Evolutionary conservation across 108 stramenopile genomes (phyloP), one percentile per base, ranked within the genome.

Genomic region (Skeletonema grethae): DNA sequence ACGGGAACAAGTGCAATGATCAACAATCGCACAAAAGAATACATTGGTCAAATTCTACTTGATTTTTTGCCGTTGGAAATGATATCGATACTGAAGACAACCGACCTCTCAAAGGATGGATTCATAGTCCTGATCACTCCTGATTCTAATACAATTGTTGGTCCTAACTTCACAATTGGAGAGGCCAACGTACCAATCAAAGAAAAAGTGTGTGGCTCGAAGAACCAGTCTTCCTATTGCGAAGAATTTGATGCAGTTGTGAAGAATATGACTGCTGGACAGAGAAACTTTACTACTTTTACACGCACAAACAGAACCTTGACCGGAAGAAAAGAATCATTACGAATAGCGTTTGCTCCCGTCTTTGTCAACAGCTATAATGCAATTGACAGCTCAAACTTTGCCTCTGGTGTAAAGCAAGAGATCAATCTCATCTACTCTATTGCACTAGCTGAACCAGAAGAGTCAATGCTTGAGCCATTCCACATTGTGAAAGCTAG

Each of bases 101-200:
- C 32, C 69, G 20, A 3, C 41, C 25, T 48, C 34, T 12, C 24
- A 20, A 7, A 29, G 41, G 30, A 22, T 48, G 29, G 65, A 3
- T 80, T 81, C 55, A 46, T 29, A 13, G 55, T 73, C 55, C 15
- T 84, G n/a, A 75, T 84, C 20, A 82, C 85, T 5, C 77, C 81
- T 39, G 65, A 59, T 7, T 36, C 65, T 11, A 76, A 81, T 68
- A 41, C 63, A 8, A 67, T 86, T 28, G 72, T 76, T 18, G 78
- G 77, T 34, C 72, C 82, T 18, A 34, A 57, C 12, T 79, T 63
- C 36, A 20, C 34, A 16, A 39, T 74, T 0, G 48, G 28, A 3
- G 75, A 50, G 32, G 71, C 22, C 1, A 12, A 39, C 18, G 18
- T 24, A 15, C 15, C 69, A 13, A 75, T 85, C 30, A 60, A 35